These are phyloP conservation scores for Flaveria floridana DNA, from an alignment of 140 eudicot genomes.

Conservation along the genomic window DNA sequence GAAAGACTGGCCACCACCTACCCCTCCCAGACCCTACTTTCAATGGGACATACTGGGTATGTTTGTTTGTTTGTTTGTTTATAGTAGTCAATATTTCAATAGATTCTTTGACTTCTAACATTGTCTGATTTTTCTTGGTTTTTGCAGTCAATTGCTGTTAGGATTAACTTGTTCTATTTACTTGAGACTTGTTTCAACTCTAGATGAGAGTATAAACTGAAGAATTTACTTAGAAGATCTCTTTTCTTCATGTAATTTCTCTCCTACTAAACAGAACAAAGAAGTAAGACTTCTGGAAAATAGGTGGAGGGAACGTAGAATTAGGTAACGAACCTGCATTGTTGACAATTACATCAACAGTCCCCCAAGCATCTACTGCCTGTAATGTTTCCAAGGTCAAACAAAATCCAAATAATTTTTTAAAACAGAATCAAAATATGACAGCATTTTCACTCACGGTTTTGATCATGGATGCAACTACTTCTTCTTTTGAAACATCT, in stretches of 20 bases:
- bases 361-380: slow-evolving; percentile 99
- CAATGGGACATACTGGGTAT: no score
- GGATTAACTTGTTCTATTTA: background rate
- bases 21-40: no score
- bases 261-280: slow-evolving; percentile 12
- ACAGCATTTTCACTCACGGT: slow-evolving; percentile 52
- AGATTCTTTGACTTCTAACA: background rate
- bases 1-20: no score
- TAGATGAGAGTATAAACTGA: slow-evolving; percentile 1
- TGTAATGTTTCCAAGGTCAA: slow-evolving; percentile 39
- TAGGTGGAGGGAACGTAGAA: background rate
- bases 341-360: slow-evolving; percentile 85
- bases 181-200: background rate
- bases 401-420: background rate
- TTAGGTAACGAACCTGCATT: slow-evolving; percentile 86
- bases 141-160: slow-evolving; percentile 18
- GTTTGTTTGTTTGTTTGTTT: no score
- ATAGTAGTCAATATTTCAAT: background rate
- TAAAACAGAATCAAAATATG: slow-evolving; percentile 8
- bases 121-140: slow-evolving; percentile 10
- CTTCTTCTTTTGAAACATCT: slow-evolving; percentile 95
- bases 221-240: slow-evolving; percentile 1
- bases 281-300: background rate
- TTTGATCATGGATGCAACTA: slow-evolving; percentile 90
- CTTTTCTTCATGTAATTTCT: background rate